Base-by-base conservation (phyloP, 192 early-diverging fungal species). In the Umbelopsis vinacea region DNA sequence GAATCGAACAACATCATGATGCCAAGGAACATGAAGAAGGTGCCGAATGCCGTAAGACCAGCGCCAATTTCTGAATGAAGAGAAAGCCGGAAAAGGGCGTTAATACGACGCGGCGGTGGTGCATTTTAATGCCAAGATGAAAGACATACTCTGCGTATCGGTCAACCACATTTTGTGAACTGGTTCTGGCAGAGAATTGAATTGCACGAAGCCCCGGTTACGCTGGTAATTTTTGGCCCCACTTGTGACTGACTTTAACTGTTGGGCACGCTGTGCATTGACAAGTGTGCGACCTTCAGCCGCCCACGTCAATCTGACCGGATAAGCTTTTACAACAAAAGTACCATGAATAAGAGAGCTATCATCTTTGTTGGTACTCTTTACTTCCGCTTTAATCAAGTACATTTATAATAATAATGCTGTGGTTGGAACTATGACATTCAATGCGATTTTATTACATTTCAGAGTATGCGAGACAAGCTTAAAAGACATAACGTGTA, bases 1-100 rank as follows among this genome's bases (percentile, higher is more conserved):
- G 91, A 90, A 70, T 98, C 96, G 81, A 98, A 97, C 72, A 98
- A 91, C 75, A 96, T 79, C 63, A 96, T 70, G 21, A 98, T 89
- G 46, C 96, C 96, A 67, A 98, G 79, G 7, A 96, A 74, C 88
- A 95, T 96, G 75, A 97, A 94, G 47, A 94, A 87, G 24, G 92
- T 71, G 38, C 96, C 96, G 78, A 94, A 95, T 2, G 92, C 95
- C 24, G 96, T 95, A 72, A 98, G 79, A 11, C 93, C 95, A 10
- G 95, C 95, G 72, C 96, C 96, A 72, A 97, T 94, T 81, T 98
- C 80, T 84, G 77, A 21, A 71, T 70, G 48, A 12, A 60, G 7
- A 26, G 24, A 70, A 0, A 4, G n/a, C 5, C 48, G 19, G 47
- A 19, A 10, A n/a, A 29, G 3, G n/a, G 1, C 15, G 48, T 50